A percentile compares a stretch with the other conserved stretches of the same genome.
Conservation (phyloP, 2,329 filamentous ascomycete genomes). For the Sclerotinia trifoliorum region DNA sequence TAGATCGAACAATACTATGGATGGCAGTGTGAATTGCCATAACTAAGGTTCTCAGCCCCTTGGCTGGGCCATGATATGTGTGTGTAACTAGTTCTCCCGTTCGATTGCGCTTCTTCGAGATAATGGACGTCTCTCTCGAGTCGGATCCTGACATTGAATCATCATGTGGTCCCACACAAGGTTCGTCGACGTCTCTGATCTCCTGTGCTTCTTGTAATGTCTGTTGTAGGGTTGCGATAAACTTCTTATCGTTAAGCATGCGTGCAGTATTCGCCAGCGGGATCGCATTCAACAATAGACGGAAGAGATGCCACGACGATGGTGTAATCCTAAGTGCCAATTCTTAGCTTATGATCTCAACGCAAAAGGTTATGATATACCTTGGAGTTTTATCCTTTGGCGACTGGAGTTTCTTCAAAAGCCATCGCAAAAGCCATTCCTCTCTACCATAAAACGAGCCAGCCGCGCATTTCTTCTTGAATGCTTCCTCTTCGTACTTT, state of each 20-base stretch:
- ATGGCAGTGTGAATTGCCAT: constrained; percentile 33
- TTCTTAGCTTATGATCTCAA: background rate
- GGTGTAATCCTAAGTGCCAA: constrained; percentile 27
- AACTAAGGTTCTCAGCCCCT: constrained; percentile 25
- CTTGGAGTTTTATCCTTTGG: constrained; percentile 39
- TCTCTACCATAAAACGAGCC: constrained; percentile 46
- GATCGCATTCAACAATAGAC: constrained; percentile 60
- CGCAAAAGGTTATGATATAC: constrained; percentile 27
- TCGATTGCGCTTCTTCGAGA: constrained; percentile 39
- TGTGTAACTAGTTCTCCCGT: constrained; percentile 33
- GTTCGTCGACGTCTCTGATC: constrained; percentile 36
- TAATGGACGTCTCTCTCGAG: constrained; percentile 38
- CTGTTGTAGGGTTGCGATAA: constrained; percentile 64
- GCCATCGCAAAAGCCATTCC: constrained; percentile 67
- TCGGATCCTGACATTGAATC: constrained; percentile 25
- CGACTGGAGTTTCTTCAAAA: constrained; percentile 57
- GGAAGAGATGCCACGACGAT: constrained; percentile 59
- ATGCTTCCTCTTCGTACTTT: constrained; percentile 3
- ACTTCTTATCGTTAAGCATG: constrained; percentile 67
- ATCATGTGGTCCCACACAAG: constrained; percentile 22
- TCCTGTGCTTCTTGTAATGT: constrained; percentile 57
- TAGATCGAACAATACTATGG: constrained; percentile 28
- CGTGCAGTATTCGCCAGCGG: constrained; percentile 68
- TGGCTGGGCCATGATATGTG: background rate
- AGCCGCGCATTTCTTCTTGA: constrained; percentile 11